Evolutionary conservation across 2,329 filamentous ascomycete species (phyloP).

Genomic region (Xylaria digitata): DNA sequence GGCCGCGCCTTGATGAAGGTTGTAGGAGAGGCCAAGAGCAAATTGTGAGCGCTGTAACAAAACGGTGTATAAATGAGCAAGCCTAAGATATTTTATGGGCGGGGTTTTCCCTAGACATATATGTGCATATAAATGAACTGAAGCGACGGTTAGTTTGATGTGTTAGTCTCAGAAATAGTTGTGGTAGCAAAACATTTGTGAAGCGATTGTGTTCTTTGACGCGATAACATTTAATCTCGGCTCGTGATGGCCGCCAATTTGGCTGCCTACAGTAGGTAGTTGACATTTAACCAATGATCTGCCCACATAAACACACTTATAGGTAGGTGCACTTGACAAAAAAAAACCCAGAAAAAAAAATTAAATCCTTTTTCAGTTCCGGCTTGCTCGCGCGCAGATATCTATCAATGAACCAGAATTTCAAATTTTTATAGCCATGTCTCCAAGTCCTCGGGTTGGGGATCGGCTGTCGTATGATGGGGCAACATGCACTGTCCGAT

Average conservation of each 20-base stretch:
- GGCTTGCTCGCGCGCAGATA: background rate
- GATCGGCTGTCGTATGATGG: conserved; percentile 84
- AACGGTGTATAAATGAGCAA: conserved; percentile 23
- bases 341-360: background rate
- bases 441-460: conserved; percentile 63
- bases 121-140: conserved; percentile 5
- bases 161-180: background rate
- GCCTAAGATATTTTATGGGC: background rate
- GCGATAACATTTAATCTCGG: conserved; percentile 32
- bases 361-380: background rate
- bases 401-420: background rate
- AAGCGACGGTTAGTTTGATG: conserved; percentile 3
- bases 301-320: conserved; percentile 2
- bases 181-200: conserved; percentile 23
- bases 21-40: conserved; percentile 66
- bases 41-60: conserved; percentile 61
- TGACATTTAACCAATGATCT: conserved; percentile 19
- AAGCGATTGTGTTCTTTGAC: no score
- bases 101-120: conserved; percentile 2
- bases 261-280: conserved; percentile 22
- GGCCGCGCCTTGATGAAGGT: conserved; percentile 82
- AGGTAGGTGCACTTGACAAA: background rate
- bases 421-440: conserved; percentile 50
- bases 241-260: conserved; percentile 21
- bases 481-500: conserved; percentile 85